Conservation (phyloP, 108 stramenopile genomes). For the Seminavis robusta region DNA sequence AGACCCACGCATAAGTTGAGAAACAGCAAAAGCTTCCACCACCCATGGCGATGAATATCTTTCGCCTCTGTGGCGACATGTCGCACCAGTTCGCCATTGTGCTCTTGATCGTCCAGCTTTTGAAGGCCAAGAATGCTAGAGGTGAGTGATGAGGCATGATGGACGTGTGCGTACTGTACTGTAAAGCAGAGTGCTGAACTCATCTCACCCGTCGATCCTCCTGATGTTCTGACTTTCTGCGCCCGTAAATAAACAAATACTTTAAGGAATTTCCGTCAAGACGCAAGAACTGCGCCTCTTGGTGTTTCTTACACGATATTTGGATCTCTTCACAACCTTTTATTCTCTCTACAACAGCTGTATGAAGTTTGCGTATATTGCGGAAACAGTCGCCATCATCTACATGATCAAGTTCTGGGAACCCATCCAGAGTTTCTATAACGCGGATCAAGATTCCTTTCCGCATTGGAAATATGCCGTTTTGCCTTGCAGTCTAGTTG, state of each 20-base stretch:
- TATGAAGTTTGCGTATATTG: slow-evolving; percentile 85
- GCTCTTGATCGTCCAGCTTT: slow-evolving; percentile 91
- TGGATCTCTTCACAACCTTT: slow-evolving; percentile 71
- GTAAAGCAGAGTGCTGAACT: not conserved
- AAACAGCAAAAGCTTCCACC: no score
- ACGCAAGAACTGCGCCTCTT: slow-evolving; percentile 89
- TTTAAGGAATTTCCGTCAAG: slow-evolving; percentile 84
- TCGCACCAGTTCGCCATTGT: slow-evolving; percentile 96
- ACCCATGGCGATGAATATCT: slow-evolving; percentile 73
- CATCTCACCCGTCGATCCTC: no score
- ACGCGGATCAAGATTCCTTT: slow-evolving; percentile 84
- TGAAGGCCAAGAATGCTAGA: slow-evolving; percentile 92
- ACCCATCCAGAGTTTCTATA: slow-evolving; percentile 78
- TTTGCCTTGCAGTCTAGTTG: not conserved
- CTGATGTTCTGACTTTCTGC: not conserved
- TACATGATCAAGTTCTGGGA: slow-evolving; percentile 67
- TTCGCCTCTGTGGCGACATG: slow-evolving; percentile 98
- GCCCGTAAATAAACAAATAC: not conserved
- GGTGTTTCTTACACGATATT: slow-evolving; percentile 79
- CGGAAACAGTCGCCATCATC: slow-evolving; percentile 63
- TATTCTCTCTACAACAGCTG: slow-evolving; percentile 80
- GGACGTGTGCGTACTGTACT: not conserved
- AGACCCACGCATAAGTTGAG: no score
- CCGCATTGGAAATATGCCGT: slow-evolving; percentile 58
- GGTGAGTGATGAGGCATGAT: slow-evolving; percentile 21